Conservation (phyloP, 345 rosid species). For the Dipteronia dyeriana region DNA sequence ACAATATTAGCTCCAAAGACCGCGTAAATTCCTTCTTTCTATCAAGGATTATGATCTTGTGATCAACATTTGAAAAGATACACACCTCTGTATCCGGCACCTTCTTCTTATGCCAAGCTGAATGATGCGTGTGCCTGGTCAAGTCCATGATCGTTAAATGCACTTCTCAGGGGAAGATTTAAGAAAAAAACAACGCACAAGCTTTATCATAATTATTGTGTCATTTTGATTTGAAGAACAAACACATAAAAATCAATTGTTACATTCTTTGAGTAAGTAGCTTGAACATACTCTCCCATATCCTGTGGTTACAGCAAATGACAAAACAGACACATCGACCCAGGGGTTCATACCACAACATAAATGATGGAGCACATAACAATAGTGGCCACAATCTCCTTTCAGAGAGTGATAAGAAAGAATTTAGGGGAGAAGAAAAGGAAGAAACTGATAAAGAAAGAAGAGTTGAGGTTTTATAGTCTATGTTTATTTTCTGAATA, state of each 20-base stretch:
- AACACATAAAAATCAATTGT: not conserved
- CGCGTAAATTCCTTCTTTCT: constrained; percentile 50
- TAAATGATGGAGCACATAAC: constrained; percentile 53
- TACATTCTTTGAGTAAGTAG: constrained; percentile 59
- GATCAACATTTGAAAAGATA: constrained; percentile 47
- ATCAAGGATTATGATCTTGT: constrained; percentile 49
- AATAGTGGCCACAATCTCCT: constrained; percentile 79
- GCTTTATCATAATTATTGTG: not conserved
- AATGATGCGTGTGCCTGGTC: constrained; percentile 76
- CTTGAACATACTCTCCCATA: constrained; percentile 69
- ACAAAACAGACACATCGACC: constrained; percentile 65
- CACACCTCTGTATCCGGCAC: constrained; percentile 44
- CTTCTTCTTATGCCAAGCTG: constrained; percentile 70
- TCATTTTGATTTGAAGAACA: not conserved
- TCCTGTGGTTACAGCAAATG: constrained; percentile 60
- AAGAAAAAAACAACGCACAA: not conserved
- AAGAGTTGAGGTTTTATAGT: too few relatives aligned
- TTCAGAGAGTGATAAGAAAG: too few relatives aligned
- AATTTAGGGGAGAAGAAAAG: too few relatives aligned
- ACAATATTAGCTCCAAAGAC: constrained; percentile 57
- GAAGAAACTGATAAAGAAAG: too few relatives aligned
- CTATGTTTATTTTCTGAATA: too few relatives aligned
- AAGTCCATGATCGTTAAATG: constrained; percentile 41
- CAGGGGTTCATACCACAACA: constrained; percentile 86
- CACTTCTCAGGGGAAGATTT: constrained; percentile 40